Base-by-base conservation (phyloP, 495 filamentous ascomycete genomes). In the Platismatia glauca region DNA sequence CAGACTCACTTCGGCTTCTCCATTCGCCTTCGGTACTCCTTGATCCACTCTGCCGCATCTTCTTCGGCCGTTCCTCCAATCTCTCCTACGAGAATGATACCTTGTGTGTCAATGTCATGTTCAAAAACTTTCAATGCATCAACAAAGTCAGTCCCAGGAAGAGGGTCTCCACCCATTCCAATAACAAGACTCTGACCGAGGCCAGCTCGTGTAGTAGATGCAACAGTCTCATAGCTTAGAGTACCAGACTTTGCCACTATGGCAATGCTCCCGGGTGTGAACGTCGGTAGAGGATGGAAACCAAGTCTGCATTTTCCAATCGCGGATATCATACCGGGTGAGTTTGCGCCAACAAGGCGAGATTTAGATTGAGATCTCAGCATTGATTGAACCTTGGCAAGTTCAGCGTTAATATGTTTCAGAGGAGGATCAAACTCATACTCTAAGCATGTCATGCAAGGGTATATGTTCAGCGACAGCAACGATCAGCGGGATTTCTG, bases 381-480 rank as follows among this genome's bases (percentile, higher is more conserved):
- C 37, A 95, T 89, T 2, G 84, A 86, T 60, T 89, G 84, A 55
- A 95, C 84, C 83, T 87, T 56, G n/a, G 52, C 4, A 24, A 43
- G n/a, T 50, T 39, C 18, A 58, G 31, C 29, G 66, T 34, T 20
- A 38, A 18, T 18, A 53, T 29, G 12, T 60, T 56, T 67, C 39
- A 52, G 1, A 39, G 4, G 9, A 11, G 34, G 31, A 43, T 24
- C 13, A 39, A 20, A 41, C 11, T 16, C 82, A 65, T 77, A 90
- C 90, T 66, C 88, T 78, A 58, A 94, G 78, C 60, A 95, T 86
- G 69, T 95, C 89, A 74, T 95, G 89, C 41, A 95, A 72, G 8
- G 91, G 90, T 58, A 96, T 90, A 71, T 96, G 91, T 71, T 96
- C 91, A 2, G 91, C 91, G 48, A 96, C 91, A 13, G 90, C 89